phyloP scores from a whole-genome alignment of 805 yeast species.

The Lipomyces orientalis region DNA sequence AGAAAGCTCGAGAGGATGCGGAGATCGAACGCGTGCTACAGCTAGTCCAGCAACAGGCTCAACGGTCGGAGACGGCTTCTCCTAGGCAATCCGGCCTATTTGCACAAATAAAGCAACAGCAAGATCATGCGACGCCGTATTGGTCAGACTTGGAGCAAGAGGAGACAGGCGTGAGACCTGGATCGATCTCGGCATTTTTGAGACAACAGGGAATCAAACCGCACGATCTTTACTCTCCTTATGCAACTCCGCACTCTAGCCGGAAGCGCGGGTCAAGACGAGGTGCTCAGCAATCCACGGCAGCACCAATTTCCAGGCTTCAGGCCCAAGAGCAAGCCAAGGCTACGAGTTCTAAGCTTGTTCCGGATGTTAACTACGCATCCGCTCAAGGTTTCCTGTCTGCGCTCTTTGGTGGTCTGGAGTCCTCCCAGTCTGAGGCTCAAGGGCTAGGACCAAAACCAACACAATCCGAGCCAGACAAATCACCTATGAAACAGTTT shows the following conservation, averaged over 20 bases:
- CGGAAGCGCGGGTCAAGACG: conserved; percentile 32
- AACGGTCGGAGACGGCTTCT: not conserved
- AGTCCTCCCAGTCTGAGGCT: not conserved
- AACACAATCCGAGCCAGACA: not conserved
- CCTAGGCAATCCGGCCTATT: not conserved
- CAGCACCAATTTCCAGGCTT: not conserved
- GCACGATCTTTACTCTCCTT: conserved; percentile 16
- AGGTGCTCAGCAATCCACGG: conserved; percentile 9
- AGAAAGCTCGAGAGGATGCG: conserved; percentile 30
- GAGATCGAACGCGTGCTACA: conserved; percentile 23
- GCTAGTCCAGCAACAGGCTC: conserved; percentile 17
- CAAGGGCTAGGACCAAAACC: conserved; percentile 8
- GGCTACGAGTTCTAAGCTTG: conserved; percentile 23
- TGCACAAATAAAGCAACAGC: conserved; percentile 3
- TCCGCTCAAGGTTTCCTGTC: conserved; percentile 33
- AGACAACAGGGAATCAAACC: conserved; percentile 32
- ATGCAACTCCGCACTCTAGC: not conserved
- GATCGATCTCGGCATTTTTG: conserved; percentile 27
- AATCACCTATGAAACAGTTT: not conserved
- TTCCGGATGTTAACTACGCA: conserved; percentile 32
- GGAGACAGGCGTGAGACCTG: conserved; percentile 32
- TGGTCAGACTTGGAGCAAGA: conserved; percentile 19
- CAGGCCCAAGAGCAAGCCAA: not conserved
- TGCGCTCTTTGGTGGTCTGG: conserved; percentile 28
- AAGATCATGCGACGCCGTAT: conserved; percentile 8